Percentiles rank a stretch among this genome's conserved stretches.
These are phyloP conservation scores for Saccharomycopsis olivae DNA, from an alignment of 805 yeast genomes.

Conservation along the genomic window DNA sequence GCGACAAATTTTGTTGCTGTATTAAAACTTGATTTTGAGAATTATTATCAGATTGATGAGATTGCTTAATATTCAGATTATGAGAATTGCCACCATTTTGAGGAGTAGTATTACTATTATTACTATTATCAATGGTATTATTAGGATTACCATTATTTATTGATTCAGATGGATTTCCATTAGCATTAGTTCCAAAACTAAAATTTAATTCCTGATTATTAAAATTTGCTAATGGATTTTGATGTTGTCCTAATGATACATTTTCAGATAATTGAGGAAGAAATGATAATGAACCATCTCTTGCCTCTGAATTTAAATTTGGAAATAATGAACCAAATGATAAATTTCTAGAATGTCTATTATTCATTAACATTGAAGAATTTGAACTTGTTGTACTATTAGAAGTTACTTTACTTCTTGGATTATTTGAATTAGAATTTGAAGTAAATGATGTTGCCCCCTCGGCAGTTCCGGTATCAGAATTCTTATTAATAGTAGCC, in stretches of 20 bases:
- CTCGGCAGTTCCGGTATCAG: not conserved
- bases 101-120: not conserved
- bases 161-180: not conserved
- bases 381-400: not conserved
- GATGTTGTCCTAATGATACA: not conserved
- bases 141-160: constrained; percentile 6
- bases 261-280: constrained; percentile 13
- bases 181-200: constrained; percentile 1
- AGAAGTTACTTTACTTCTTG: not conserved
- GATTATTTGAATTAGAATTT: not conserved
- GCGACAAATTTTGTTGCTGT: not conserved
- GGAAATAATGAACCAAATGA: constrained; percentile 6
- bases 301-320: constrained; percentile 1
- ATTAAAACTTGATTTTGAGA: constrained; percentile 1
- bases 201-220: constrained; percentile 12
- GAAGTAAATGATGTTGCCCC: not conserved
- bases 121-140: constrained; percentile 12
- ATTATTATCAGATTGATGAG: not conserved
- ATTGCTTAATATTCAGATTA: not conserved
- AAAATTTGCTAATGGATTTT: too few relatives aligned
- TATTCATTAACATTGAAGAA: constrained; percentile 2
- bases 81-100: not conserved
- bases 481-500: not conserved
- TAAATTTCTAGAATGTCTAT: constrained; percentile 11
- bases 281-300: constrained; percentile 5